phyloP scores from a whole-genome alignment of 2,329 filamentous ascomycete species.

The Alternaria incomplexa region DNA sequence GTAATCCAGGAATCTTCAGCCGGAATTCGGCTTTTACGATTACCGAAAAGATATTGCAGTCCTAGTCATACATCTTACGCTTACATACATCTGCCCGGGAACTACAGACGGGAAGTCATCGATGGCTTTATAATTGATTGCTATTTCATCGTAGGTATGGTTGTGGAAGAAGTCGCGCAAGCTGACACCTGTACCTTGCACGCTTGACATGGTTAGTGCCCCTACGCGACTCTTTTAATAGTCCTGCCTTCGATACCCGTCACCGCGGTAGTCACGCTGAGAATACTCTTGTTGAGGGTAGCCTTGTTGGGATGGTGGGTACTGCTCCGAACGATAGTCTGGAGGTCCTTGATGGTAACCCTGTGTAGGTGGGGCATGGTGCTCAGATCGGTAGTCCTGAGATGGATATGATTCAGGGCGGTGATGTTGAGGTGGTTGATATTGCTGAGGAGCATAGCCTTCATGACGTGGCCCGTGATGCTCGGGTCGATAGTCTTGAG shows the following conservation, averaged over 20 bases:
- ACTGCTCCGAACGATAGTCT: background rate
- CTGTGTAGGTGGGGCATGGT: conserved; percentile 3
- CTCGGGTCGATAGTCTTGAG: conserved; percentile 1
- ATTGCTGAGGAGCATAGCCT: conserved; percentile 3
- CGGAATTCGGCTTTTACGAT: background rate
- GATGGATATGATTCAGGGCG: background rate
- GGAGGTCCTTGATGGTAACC: conserved; percentile 5
- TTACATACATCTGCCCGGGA: background rate
- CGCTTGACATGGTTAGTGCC: background rate
- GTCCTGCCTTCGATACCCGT: conserved; percentile 13
- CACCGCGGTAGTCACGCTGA: conserved; percentile 10
- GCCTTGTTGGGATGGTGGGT: conserved; percentile 3
- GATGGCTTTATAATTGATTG: background rate
- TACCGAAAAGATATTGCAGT: background rate
- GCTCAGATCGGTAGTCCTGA: conserved; percentile 6
- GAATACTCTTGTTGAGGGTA: conserved; percentile 13
- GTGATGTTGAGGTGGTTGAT: conserved; percentile 1
- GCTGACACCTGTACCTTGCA: background rate
- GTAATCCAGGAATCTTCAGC: background rate
- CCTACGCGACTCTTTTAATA: background rate
- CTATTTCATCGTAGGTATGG: background rate
- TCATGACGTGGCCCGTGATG: conserved; percentile 9
- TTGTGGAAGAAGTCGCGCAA: background rate
- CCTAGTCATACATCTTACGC: background rate
- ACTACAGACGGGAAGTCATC: background rate